Conservation (phyloP, 345 rosid genomes). For the Laguncularia racemosa region DNA sequence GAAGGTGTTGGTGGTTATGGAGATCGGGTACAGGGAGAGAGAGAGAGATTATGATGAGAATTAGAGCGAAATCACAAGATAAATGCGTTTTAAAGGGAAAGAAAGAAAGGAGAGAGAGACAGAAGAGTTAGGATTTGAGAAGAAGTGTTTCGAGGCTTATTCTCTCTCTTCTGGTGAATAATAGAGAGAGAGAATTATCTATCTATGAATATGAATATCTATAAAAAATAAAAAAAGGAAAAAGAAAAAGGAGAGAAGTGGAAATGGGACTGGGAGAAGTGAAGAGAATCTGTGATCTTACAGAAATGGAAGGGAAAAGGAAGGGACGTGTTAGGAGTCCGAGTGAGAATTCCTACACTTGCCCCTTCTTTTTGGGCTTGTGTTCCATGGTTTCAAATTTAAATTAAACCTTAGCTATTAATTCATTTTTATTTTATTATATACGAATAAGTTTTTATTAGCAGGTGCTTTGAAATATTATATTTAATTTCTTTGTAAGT, state of each 20-base stretch:
- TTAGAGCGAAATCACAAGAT: constrained; percentile 12
- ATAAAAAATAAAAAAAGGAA: too few relatives aligned
- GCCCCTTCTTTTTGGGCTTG: constrained; percentile 21
- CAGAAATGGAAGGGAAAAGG: constrained; percentile 16
- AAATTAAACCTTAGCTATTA: not conserved
- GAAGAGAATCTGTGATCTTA: too few relatives aligned
- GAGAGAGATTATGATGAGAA: constrained; percentile 11
- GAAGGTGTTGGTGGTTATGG: not conserved
- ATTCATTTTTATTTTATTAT: too few relatives aligned
- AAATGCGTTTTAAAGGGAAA: constrained; percentile 8
- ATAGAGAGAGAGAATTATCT: not conserved
- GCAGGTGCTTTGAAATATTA: too few relatives aligned
- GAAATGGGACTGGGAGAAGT: too few relatives aligned
- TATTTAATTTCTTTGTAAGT: too few relatives aligned
- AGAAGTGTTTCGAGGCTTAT: not conserved
- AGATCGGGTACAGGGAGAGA: constrained; percentile 1
- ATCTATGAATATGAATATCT: too few relatives aligned
- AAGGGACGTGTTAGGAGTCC: constrained; percentile 27
- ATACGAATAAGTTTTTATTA: too few relatives aligned
- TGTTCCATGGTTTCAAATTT: too few relatives aligned
- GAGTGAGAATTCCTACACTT: constrained; percentile 30
- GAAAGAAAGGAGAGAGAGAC: not conserved
- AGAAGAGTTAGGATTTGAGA: constrained; percentile 11
- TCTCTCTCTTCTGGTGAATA: not conserved
- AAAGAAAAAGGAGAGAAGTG: too few relatives aligned